phyloP scores from a whole-genome alignment of 306 rosid species.

The Rosa persica region DNA sequence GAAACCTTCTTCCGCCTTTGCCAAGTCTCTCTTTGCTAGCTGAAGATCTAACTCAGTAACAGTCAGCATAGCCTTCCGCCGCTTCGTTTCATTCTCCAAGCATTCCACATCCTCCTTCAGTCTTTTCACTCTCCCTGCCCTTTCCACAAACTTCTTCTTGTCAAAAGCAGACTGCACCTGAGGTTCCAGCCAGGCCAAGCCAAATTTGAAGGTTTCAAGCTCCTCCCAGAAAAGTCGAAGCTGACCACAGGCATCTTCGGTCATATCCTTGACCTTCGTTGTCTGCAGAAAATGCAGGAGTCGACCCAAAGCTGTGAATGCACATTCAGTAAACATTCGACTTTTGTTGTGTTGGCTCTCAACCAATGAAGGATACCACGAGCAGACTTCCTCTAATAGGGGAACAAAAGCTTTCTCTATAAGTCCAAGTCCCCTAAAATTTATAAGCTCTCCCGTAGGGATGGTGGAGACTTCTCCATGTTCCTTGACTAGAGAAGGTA shows the following conservation, averaged over 20 bases:
- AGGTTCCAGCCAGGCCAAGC: constrained; percentile 15
- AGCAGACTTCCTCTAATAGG: constrained; percentile 15
- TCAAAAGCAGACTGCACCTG: constrained; percentile 10
- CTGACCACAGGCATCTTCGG: not conserved
- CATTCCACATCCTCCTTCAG: not conserved
- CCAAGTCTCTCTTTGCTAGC: constrained; percentile 10
- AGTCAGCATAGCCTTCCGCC: not conserved
- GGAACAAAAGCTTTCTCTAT: constrained; percentile 14
- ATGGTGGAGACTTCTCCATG: not conserved
- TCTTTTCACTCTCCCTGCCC: constrained; percentile 9
- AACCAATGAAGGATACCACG: not conserved
- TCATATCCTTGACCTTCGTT: constrained; percentile 5
- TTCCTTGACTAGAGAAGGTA: not conserved
- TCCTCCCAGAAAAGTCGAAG: constrained; percentile 17
- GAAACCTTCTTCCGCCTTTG: constrained; percentile 2
- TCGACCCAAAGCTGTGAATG: constrained; percentile 4
- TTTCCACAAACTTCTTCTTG: constrained; percentile 10
- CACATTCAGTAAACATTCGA: not conserved
- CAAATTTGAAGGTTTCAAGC: constrained; percentile 4
- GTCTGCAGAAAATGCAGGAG: constrained; percentile 6
- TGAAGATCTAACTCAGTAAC: constrained; percentile 6
- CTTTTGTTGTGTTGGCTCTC: not conserved
- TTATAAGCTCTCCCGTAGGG: not conserved
- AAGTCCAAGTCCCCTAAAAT: not conserved
- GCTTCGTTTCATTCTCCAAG: not conserved